These are phyloP conservation scores for Graphilbum sp. DNA, from an alignment of 2,329 filamentous ascomycete genomes.

Conservation along the genomic window DNA sequence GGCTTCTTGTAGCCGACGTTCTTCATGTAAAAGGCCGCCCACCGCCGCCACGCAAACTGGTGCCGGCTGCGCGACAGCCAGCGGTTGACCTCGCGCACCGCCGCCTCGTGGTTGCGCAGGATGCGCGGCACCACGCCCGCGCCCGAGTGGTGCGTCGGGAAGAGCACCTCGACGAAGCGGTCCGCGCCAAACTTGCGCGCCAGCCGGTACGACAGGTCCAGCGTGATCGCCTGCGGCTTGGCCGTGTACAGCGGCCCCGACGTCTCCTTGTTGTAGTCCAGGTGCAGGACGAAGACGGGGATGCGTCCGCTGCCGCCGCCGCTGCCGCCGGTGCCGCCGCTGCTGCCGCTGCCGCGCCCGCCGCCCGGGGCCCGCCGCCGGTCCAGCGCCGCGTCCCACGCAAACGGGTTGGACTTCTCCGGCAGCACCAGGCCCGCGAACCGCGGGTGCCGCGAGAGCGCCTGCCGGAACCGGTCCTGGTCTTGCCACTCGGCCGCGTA, in stretches of 20 bases:
- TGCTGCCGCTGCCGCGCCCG: too few species aligned
- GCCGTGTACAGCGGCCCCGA: slow-evolving; percentile 26
- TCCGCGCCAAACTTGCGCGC: slow-evolving; percentile 39
- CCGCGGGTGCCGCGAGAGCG: slow-evolving; percentile 20
- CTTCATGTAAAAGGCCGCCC: slow-evolving; percentile 1
- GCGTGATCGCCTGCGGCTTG: slow-evolving; percentile 27
- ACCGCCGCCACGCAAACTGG: slow-evolving; percentile 24
- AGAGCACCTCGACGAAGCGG: slow-evolving; percentile 37
- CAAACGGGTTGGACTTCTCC: slow-evolving; percentile 22
- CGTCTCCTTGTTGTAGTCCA: slow-evolving; percentile 19
- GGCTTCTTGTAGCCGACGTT: slow-evolving; percentile 9
- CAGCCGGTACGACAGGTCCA: slow-evolving; percentile 35
- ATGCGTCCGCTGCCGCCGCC: slow-evolving; percentile 20
- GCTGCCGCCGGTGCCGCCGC: too few species aligned
- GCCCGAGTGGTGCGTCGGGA: slow-evolving; percentile 25
- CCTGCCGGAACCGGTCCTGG: slow-evolving; percentile 25
- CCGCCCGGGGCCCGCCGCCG: background rate
- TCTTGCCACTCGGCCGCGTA: slow-evolving; percentile 26
- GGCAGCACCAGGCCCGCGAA: slow-evolving; percentile 32
- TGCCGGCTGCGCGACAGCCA: slow-evolving; percentile 26
- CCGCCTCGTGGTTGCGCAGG: slow-evolving; percentile 16
- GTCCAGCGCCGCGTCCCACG: slow-evolving; percentile 28
- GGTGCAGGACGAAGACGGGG: slow-evolving; percentile 25
- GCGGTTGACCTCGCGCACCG: slow-evolving; percentile 18
- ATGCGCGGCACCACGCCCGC: slow-evolving; percentile 11